Evolutionary conservation across 164 flowering plant species (phyloP).

Genomic region (Berberis vulgaris): DNA sequence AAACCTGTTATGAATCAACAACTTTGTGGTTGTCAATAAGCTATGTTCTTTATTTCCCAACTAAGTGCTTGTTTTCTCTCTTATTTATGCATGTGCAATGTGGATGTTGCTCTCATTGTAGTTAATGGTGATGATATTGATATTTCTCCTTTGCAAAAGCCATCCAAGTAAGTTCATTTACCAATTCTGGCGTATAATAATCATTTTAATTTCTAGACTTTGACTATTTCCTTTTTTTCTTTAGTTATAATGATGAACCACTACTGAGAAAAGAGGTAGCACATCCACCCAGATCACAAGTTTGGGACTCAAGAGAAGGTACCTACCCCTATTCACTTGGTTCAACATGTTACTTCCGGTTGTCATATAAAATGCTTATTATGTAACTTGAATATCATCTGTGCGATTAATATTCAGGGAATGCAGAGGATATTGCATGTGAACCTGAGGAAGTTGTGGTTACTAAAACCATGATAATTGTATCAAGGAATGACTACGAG

Average conservation of each 20-base stretch:
- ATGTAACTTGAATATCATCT: neutral
- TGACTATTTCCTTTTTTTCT: neutral
- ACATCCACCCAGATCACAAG: conserved; percentile 6
- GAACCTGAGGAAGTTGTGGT: conserved; percentile 16
- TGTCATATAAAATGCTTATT: neutral
- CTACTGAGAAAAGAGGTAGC: conserved; percentile 1
- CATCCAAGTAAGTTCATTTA: neutral
- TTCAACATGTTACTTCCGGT: neutral
- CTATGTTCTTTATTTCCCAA: neutral
- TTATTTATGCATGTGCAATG: neutral
- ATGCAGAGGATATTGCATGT: conserved; percentile 19
- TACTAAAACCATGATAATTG: conserved; percentile 18
- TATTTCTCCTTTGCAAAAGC: neutral
- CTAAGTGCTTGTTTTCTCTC: neutral
- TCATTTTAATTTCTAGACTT: no score
- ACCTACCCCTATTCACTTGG: conserved; percentile 1
- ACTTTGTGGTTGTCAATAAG: neutral
- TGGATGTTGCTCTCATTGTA: neutral
- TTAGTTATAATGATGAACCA: conserved; percentile 6
- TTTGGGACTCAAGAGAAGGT: conserved; percentile 20
- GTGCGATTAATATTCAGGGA: neutral
- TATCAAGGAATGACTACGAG: conserved; percentile 61
- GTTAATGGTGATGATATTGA: neutral
- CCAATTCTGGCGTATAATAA: no score
- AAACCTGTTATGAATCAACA: no score